Evolutionary conservation across 1,139 yeast genomes (phyloP), one percentile per base, ranked within the genome.

Genomic region (Pichia sp.): DNA sequence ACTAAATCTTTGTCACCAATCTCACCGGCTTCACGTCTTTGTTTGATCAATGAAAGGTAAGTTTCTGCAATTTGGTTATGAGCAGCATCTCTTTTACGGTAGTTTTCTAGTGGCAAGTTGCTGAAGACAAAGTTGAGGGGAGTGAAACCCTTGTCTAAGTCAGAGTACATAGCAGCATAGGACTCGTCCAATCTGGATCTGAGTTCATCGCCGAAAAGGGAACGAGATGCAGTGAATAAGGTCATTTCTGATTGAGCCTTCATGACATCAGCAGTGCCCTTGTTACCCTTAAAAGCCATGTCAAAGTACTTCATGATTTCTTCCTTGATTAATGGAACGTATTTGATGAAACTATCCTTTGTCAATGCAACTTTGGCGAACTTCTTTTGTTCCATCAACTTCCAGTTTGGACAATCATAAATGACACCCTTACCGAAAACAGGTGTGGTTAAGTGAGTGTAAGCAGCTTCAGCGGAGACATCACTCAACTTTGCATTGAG

Each of bases 331-430:
- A 80, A 68, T 37, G 98, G 98, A 34, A 93, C 97, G 55, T 91
- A 88, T 21, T 67, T 62, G 51, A 74, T 73, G 67, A 91, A 93
- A 3, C 94, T 77, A 33, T 86, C 96, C 46, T 74, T 74, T 28
- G 96, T 82, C 50, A 91, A 72, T 15, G 96, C 94, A 41, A 75
- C 72, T 64, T 91, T 91, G 47, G 93, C 94, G 55, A 91, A 91
- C 67, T 87, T 91, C 76, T 93, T 91, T 63, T 91, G 98, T 61
- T 91, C 98, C 98, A 91, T 93, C 52, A 91, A 73, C 50, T 87
- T 77, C 53, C 77, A 66, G 65, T 93, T 93, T 44, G 98, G 87
- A 63, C 97, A 91, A 63, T 91, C 98, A 59, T 91, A 91, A 41
- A 91, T 82, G 38, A 91, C 98, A 48, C 97, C 98, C 58, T 87